These are phyloP conservation scores for Beauveria sp. DNA, from an alignment of 2,329 filamentous ascomycete species.

Conservation along the genomic window DNA sequence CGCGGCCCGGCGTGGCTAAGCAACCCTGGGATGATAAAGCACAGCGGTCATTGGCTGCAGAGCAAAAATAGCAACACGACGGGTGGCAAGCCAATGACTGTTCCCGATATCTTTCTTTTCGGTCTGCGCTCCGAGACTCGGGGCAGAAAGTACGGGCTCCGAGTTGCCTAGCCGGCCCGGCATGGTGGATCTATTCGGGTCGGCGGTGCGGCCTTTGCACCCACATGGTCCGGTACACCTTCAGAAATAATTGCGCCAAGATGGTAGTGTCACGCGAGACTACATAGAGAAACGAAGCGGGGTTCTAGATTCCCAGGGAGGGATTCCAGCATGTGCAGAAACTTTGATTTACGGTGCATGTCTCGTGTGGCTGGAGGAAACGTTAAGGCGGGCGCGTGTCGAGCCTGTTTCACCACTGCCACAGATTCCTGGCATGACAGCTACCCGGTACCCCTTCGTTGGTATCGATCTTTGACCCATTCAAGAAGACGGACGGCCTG, in stretches of 20 bases:
- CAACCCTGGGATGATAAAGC: not conserved
- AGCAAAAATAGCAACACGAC: not conserved
- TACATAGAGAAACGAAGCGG: not conserved
- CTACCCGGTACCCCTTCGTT: not conserved
- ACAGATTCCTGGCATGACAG: not conserved
- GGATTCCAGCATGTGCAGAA: not conserved
- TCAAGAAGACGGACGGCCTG: not conserved
- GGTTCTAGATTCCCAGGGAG: not conserved
- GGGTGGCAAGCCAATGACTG: too few species aligned
- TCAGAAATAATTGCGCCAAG: not conserved
- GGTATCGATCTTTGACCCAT: not conserved
- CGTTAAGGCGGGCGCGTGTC: not conserved
- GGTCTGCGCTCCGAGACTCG: not conserved
- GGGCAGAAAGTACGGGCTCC: not conserved
- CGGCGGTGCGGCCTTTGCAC: not conserved
- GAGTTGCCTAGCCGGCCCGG: not conserved
- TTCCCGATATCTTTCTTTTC: not conserved
- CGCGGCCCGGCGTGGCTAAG: not conserved
- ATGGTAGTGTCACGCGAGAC: not conserved
- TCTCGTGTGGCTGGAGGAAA: not conserved
- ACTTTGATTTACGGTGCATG: not conserved
- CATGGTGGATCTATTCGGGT: not conserved
- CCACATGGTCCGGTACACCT: not conserved
- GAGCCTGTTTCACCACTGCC: constrained; percentile 3
- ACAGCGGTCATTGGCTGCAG: not conserved